Evolutionary conservation across 2,329 filamentous ascomycete species (phyloP).

Genomic region (Colletotrichum plurivorum): DNA sequence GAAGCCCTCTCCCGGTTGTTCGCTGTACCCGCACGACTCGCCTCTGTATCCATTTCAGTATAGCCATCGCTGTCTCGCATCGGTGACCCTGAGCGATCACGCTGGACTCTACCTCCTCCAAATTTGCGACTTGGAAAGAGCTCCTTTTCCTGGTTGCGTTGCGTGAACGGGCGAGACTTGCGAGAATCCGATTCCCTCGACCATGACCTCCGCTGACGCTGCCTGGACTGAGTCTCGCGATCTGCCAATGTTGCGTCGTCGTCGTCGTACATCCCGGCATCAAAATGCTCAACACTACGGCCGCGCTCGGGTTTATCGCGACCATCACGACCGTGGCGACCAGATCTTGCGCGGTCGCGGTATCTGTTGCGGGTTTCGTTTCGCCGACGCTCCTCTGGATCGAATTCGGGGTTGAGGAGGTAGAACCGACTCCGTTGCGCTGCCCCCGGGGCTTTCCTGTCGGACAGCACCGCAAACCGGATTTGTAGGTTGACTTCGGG

Average conservation of each 20-base stretch:
- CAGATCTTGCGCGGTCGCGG: slow-evolving; percentile 67
- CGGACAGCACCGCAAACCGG: slow-evolving; percentile 79
- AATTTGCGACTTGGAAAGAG: slow-evolving; percentile 67
- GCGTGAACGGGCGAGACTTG: slow-evolving; percentile 46
- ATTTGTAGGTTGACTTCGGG: slow-evolving; percentile 80
- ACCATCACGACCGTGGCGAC: slow-evolving; percentile 51
- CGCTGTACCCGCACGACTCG: slow-evolving; percentile 45
- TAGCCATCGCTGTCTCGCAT: slow-evolving; percentile 59
- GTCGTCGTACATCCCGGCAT: slow-evolving; percentile 89
- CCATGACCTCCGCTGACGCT: slow-evolving; percentile 48
- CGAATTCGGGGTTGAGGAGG: slow-evolving; percentile 89
- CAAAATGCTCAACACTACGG: slow-evolving; percentile 69
- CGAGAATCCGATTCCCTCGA: slow-evolving; percentile 44
- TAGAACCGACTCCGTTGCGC: slow-evolving; percentile 91
- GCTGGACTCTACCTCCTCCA: slow-evolving; percentile 45
- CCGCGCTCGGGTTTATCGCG: slow-evolving; percentile 61
- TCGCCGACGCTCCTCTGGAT: slow-evolving; percentile 80
- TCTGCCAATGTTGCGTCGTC: slow-evolving; percentile 58
- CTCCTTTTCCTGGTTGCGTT: slow-evolving; percentile 69
- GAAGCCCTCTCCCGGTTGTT: slow-evolving; percentile 52
- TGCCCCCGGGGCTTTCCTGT: slow-evolving; percentile 86
- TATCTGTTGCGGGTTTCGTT: slow-evolving; percentile 73
- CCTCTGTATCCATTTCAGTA: slow-evolving; percentile 51
- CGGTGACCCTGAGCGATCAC: slow-evolving; percentile 69
- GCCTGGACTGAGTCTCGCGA: slow-evolving; percentile 48